Base-by-base conservation (phyloP, 768 basidiomycete genomes). In the Roridomyces roridus region DNA sequence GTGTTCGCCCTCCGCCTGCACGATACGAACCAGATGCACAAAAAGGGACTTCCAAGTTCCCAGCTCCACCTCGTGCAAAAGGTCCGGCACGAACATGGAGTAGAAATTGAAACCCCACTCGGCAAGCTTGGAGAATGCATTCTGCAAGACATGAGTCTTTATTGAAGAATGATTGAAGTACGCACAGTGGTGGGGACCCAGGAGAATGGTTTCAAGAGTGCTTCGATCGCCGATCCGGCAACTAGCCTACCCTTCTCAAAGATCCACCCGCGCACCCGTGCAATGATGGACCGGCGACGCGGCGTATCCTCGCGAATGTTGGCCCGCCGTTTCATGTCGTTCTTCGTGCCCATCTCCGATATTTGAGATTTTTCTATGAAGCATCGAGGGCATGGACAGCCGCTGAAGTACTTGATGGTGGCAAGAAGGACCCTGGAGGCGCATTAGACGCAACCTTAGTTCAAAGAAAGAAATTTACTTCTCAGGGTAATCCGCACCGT, bases 401-500 rank as follows among this genome's bases (percentile, higher is more conserved):
- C 37, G 6, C 65, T 64, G 14, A 54, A 49, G 37, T 62, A 57
- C 20, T 55, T 60, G 51, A 68, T 65, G 21, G 59, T 57, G 0
- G 49, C 23, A 28, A 41, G 46, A 2, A 74, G 53, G 8, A 47
- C 31, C 15, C 31, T 31, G 10, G 31, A 8, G 4, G 15, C 4
- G 11, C 10, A 34, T 34, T 34, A 8, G 31, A 34, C 15, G 15
- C 7, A 15, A 34, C 7, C 15, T 34, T n/a, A 46, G 12, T 1
- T 5, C 5, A 35, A 35, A 15, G 20, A 34, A 15, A 15, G 15
- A 17, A 62, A 63, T 59, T 28, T 54, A 70, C 71, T 70, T 71
- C 46, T 72, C 71, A 4, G 69, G 71, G 51, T 72, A 72, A 45
- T 72, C 71, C 0, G 71, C 69, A 11, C 62, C 56, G 49, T 70